Evolutionary conservation across 1,284 basidiomycete genomes (phyloP).

Genomic region (Puccinia polysora): DNA sequence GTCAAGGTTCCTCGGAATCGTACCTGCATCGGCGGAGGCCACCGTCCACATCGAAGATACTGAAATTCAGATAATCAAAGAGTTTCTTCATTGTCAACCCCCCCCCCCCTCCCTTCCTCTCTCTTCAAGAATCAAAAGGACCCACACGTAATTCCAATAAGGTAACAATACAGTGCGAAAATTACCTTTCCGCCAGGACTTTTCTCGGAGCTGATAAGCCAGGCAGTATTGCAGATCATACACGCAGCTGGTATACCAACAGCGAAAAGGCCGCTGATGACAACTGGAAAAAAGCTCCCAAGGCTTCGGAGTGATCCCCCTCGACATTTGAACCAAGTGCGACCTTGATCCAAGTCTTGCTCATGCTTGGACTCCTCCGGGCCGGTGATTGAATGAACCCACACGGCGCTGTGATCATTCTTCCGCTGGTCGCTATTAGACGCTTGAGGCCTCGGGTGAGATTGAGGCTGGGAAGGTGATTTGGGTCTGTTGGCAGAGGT

Average conservation of each 20-base stretch:
- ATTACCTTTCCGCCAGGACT: background rate
- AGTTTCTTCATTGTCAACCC: too few relatives aligned
- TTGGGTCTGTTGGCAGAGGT: too few relatives aligned
- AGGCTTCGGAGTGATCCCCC: background rate
- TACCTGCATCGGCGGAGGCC: constrained; percentile 23
- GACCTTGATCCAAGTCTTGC: too few relatives aligned
- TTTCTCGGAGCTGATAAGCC: constrained; percentile 6
- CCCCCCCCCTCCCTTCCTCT: too few relatives aligned
- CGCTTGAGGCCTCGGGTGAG: too few relatives aligned
- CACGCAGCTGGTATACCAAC: constrained; percentile 6
- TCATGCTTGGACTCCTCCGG: too few relatives aligned
- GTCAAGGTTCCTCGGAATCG: constrained; percentile 20
- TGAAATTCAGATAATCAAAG: background rate
- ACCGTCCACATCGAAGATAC: constrained; percentile 36
- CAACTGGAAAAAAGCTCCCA: background rate
- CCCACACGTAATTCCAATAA: constrained; percentile 19
- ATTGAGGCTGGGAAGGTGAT: too few relatives aligned
- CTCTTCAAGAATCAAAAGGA: too few relatives aligned
- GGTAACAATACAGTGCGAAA: constrained; percentile 19
- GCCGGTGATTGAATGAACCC: too few relatives aligned
- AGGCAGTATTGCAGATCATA: constrained; percentile 3
- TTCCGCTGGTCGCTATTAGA: too few relatives aligned
- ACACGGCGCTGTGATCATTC: too few relatives aligned
- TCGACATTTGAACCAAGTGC: background rate
- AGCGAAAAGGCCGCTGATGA: constrained; percentile 4